phyloP scores from a whole-genome alignment of 371 early-diverging fungal genomes.

The Sporodiniella umbellata region DNA sequence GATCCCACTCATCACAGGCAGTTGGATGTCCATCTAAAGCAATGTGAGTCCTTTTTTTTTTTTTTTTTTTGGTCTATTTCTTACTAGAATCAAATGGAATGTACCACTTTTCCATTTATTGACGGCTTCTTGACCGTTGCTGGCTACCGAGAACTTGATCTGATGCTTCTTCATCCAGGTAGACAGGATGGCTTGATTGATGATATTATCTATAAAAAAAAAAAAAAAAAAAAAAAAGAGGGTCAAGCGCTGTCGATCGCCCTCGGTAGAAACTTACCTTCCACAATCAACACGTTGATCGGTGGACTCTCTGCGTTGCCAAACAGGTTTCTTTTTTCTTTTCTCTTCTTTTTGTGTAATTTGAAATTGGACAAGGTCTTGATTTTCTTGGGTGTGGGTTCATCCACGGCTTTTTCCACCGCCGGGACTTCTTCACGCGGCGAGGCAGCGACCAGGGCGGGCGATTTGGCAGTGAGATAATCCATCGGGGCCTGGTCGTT shows the following conservation, averaged over 20 bases:
- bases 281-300: constrained; percentile 80
- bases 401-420: too few species aligned
- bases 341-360: constrained; percentile 33
- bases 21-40: constrained; percentile 87
- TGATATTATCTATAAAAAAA: constrained; percentile 79
- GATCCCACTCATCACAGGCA: constrained; percentile 83
- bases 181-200: constrained; percentile 72
- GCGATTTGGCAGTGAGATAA: constrained; percentile 8
- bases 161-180: constrained; percentile 74
- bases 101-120: constrained; percentile 67
- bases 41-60: too few species aligned
- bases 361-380: constrained; percentile 22
- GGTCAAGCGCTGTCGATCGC: too few species aligned
- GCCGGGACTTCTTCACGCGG: too few species aligned
- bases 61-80: too few species aligned
- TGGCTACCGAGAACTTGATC: constrained; percentile 70
- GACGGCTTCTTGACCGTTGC: constrained; percentile 76
- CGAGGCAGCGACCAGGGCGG: constrained; percentile 1
- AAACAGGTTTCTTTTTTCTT: constrained; percentile 29
- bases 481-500: constrained; percentile 5
- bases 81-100: constrained; percentile 76
- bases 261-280: too few species aligned
- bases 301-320: constrained; percentile 50
- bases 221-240: too few species aligned
- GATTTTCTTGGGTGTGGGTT: too few species aligned